Conservation (phyloP, 2,329 filamentous ascomycete genomes). For the Pseudodiploospora longispora region DNA sequence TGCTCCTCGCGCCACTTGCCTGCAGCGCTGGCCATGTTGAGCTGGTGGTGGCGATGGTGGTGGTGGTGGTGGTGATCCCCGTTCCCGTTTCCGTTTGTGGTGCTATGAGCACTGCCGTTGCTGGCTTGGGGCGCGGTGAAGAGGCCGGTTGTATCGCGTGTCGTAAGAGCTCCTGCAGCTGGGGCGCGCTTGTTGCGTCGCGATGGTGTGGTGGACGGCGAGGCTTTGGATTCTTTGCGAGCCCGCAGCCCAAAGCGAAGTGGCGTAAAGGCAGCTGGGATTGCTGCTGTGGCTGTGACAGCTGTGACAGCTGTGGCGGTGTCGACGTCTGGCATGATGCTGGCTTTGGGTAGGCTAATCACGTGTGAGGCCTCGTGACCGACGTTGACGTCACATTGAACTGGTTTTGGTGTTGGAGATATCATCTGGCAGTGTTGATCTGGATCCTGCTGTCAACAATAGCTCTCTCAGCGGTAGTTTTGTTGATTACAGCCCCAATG, state of each 20-base stretch:
- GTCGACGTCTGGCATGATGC: not conserved
- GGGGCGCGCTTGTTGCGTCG: slow-evolving; percentile 9
- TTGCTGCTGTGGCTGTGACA: slow-evolving; percentile 7
- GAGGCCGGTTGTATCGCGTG: not conserved
- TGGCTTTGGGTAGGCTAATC: not conserved
- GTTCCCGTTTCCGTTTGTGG: not conserved
- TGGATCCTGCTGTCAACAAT: no score
- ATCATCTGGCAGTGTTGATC: no score
- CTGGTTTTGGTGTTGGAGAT: no score
- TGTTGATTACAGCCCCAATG: not conserved
- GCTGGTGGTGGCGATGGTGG: slow-evolving; percentile 6
- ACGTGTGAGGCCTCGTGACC: no score
- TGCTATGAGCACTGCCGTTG: slow-evolving; percentile 5
- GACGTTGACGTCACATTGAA: no score
- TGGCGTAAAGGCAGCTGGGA: slow-evolving; percentile 11
- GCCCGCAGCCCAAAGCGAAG: slow-evolving; percentile 16
- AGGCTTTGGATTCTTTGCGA: slow-evolving; percentile 16
- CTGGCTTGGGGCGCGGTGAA: not conserved
- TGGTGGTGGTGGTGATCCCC: not conserved
- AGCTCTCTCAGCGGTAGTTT: not conserved
- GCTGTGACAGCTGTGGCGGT: slow-evolving; percentile 9
- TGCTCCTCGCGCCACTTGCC: slow-evolving; percentile 58
- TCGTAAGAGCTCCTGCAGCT: not conserved
- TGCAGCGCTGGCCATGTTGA: slow-evolving; percentile 45
- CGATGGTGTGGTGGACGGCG: slow-evolving; percentile 12